These are phyloP conservation scores for Exophiala sideris DNA, from an alignment of 2,329 filamentous ascomycete species.

Conservation along the genomic window DNA sequence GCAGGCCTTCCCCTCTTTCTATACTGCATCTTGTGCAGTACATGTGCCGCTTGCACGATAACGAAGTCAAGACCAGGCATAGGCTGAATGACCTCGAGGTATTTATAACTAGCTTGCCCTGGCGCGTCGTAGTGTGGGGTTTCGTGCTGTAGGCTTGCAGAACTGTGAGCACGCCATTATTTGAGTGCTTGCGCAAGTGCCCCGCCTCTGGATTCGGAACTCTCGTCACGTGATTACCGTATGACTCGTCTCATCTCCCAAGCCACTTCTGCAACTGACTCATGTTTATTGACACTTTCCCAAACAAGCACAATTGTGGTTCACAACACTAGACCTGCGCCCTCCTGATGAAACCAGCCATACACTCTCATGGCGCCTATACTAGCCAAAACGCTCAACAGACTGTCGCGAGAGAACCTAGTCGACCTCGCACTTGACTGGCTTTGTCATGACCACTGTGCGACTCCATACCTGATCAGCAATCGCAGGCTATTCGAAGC, in stretches of 20 bases:
- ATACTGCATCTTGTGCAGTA: too few relatives aligned
- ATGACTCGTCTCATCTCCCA: constrained; percentile 1
- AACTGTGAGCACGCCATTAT: neutral
- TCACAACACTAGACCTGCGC: too few relatives aligned
- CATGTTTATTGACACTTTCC: neutral
- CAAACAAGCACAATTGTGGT: too few relatives aligned
- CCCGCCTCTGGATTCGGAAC: too few relatives aligned
- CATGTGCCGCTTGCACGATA: too few relatives aligned
- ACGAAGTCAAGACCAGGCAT: too few relatives aligned
- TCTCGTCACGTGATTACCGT: constrained; percentile 5
- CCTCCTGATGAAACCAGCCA: constrained; percentile 45
- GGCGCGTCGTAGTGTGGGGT: constrained; percentile 10
- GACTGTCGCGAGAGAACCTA: constrained; percentile 68
- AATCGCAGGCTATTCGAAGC: constrained; percentile 51
- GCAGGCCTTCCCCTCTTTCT: too few relatives aligned
- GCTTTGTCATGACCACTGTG: constrained; percentile 63
- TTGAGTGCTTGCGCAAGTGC: too few relatives aligned
- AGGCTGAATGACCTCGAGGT: too few relatives aligned
- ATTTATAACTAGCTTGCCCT: neutral
- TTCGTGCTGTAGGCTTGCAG: neutral
- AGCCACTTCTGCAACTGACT: too few relatives aligned
- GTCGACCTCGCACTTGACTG: constrained; percentile 71
- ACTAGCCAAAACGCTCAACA: constrained; percentile 64
- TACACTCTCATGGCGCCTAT: constrained; percentile 51
- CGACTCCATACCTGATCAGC: constrained; percentile 56